phyloP scores from a whole-genome alignment of 768 basidiomycete species.

The Dioszegia crocea region DNA sequence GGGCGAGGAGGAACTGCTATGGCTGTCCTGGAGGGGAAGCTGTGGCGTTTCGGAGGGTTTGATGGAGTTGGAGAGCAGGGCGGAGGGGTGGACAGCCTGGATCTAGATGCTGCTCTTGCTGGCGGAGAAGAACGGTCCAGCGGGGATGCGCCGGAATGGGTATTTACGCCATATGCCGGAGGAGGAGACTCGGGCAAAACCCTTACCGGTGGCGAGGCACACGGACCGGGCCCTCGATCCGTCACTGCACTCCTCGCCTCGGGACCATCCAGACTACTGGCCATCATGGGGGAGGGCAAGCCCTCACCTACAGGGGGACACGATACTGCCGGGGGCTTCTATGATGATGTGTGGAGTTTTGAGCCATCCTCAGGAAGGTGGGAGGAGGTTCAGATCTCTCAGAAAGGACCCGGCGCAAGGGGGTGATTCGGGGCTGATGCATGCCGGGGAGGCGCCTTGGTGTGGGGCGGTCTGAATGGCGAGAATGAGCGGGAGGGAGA shows the following conservation, averaged over 20 bases:
- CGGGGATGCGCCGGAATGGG: not conserved
- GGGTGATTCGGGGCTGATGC: slow-evolving; percentile 54
- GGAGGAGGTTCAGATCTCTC: slow-evolving; percentile 1
- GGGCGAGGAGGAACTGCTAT: slow-evolving; percentile 16
- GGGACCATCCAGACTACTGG: slow-evolving; percentile 4
- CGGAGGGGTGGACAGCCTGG: slow-evolving; percentile 17
- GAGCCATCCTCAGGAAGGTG: slow-evolving; percentile 1
- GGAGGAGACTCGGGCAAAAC: too few species aligned
- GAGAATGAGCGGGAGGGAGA: slow-evolving; percentile 53
- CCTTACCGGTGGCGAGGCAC: slow-evolving; percentile 2
- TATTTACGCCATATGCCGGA: not conserved
- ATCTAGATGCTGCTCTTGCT: not conserved
- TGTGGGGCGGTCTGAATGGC: slow-evolving; percentile 53
- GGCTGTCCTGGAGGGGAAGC: not conserved
- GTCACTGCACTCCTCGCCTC: slow-evolving; percentile 17
- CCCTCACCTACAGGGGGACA: slow-evolving; percentile 30
- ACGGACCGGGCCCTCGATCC: slow-evolving; percentile 20
- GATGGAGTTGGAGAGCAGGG: slow-evolving; percentile 31
- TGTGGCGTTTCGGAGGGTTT: slow-evolving; percentile 31
- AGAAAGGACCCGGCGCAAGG: slow-evolving; percentile 23
- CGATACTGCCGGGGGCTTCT: slow-evolving; percentile 33
- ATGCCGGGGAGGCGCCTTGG: slow-evolving; percentile 34
- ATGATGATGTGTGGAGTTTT: slow-evolving; percentile 26
- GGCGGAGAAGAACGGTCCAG: not conserved
- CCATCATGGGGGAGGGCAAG: slow-evolving; percentile 29